Conservation (phyloP, 495 filamentous ascomycete genomes). For the Jackrogersella minutella region DNA sequence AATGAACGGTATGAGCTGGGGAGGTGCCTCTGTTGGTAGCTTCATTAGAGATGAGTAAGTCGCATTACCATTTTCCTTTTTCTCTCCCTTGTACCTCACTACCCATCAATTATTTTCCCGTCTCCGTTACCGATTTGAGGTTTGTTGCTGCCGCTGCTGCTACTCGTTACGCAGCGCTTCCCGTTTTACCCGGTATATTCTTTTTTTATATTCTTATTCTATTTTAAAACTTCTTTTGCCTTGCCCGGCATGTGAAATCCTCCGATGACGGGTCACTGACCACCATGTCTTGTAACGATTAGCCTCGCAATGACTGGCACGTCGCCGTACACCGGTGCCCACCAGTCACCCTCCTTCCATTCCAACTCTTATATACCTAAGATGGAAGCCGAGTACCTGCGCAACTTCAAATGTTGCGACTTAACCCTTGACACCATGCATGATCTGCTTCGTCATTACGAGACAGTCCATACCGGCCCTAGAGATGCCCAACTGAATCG, state of each 20-base stretch:
- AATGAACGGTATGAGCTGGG: constrained; percentile 96
- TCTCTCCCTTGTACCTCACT: constrained; percentile 13
- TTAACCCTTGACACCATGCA: constrained; percentile 86
- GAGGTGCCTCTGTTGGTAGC: constrained; percentile 92
- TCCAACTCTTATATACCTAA: constrained; percentile 98
- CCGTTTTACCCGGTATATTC: constrained; percentile 39
- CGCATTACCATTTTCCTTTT: constrained; percentile 7
- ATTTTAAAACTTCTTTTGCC: not conserved
- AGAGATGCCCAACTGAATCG: constrained; percentile 47
- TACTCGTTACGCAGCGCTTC: constrained; percentile 33
- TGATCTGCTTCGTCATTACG: constrained; percentile 94
- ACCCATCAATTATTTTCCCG: constrained; percentile 7
- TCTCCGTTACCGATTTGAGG: constrained; percentile 15
- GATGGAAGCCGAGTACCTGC: constrained; percentile 96
- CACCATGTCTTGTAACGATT: constrained; percentile 22
- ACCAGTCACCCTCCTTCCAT: constrained; percentile 94
- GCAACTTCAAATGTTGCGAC: constrained; percentile 93
- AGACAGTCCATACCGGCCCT: constrained; percentile 80
- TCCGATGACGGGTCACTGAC: constrained; percentile 36
- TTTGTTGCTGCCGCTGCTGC: constrained; percentile 19
- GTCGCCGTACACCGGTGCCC: constrained; percentile 77
- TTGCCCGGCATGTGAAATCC: constrained; percentile 34
- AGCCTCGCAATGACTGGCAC: constrained; percentile 98
- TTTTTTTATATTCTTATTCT: constrained; percentile 30
- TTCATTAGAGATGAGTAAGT: constrained; percentile 99